Base-by-base conservation (phyloP, 306 rosid genomes). In the Begonia masoniana region DNA sequence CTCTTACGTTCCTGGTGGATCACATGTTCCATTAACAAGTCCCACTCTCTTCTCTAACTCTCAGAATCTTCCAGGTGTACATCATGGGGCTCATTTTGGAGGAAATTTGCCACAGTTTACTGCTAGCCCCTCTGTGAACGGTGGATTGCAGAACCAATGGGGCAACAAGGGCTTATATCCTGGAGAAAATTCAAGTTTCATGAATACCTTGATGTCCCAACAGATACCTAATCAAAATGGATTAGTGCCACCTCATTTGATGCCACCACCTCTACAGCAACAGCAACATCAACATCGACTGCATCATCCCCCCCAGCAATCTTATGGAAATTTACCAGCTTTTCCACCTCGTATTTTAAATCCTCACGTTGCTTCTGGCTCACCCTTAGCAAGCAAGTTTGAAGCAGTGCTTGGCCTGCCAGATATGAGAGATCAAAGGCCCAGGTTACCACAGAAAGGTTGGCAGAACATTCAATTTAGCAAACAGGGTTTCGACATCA, bases 361-460 rank as follows among this genome's bases (percentile, higher is more conserved):
- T 51, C 70, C 78, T 19, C 78, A 75, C 71, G 68, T 72, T 57
- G 71, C 95, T 41, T 56, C 71, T 49, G 86, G 94, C 60, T 75
- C 77, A 13, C 85, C 94, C 57, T 42, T 71, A 74, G 54, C 75
- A 74, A 71, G 66, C 72, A 80, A 81, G 70, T 85, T 71, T 62
- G 97, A 89, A 24, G 85, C 78, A 64, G 72, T 83, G 87, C 73
- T 84, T 31, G 95, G 96, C 62, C 16, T 76, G 64, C 78, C 79
- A 54, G 95, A 87, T 57, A 57, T 74, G 47, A 79, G 99, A 71
- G 96, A 86, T 71, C 96, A 87, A 68, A 74, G 86, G 52, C 79
- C 82, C 51, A 78, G 58, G 65, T 67, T 73, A 23, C 76, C 62
- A 75, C 93, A 61, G 66, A 76, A 63, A 53, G 74, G 81, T 66